Percentiles rank a stretch among this genome's conserved stretches.
Evolutionary conservation across 345 rosid species (phyloP).

Genomic region (Luvunga scandens): DNA sequence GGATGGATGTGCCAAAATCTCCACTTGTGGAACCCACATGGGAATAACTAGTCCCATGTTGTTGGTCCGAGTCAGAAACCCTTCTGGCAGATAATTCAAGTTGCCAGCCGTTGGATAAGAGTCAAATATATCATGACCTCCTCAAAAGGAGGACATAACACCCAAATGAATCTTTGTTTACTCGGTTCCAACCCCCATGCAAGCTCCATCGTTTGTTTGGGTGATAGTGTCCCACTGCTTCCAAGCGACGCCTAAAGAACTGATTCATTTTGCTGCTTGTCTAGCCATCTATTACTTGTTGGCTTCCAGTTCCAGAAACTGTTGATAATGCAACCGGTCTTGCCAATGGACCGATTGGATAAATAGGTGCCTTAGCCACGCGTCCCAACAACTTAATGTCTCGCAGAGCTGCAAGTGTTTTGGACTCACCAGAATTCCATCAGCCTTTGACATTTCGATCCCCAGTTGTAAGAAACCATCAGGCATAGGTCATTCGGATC

Average conservation of each 20-base stretch:
- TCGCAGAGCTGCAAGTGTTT: slow-evolving; percentile 21
- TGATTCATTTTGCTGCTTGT: slow-evolving; percentile 32
- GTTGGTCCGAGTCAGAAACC: slow-evolving; percentile 25
- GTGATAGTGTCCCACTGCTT: slow-evolving; percentile 38
- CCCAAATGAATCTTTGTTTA: slow-evolving; percentile 38
- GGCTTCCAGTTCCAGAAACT: neutral
- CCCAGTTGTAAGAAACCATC: slow-evolving; percentile 22
- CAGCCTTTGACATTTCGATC: slow-evolving; percentile 31
- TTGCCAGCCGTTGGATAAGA: slow-evolving; percentile 20
- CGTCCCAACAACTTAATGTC: slow-evolving; percentile 18
- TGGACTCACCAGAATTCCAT: slow-evolving; percentile 48
- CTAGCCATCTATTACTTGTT: slow-evolving; percentile 36
- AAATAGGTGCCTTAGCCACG: slow-evolving; percentile 23
- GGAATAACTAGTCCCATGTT: slow-evolving; percentile 39
- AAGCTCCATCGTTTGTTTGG: slow-evolving; percentile 37
- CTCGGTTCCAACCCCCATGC: slow-evolving; percentile 43
- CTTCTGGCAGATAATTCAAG: slow-evolving; percentile 3
- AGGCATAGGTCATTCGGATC: slow-evolving; percentile 20
- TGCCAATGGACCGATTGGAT: slow-evolving; percentile 33
- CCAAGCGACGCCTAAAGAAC: slow-evolving; percentile 47
- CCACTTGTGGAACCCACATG: slow-evolving; percentile 62
- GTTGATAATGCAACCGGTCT: neutral
- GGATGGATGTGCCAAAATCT: slow-evolving; percentile 53
- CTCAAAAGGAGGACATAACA: slow-evolving; percentile 29
- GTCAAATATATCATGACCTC: slow-evolving; percentile 26